These are phyloP conservation scores for Solioccasus polychromus DNA, from an alignment of 768 basidiomycete genomes.

Conservation along the genomic window DNA sequence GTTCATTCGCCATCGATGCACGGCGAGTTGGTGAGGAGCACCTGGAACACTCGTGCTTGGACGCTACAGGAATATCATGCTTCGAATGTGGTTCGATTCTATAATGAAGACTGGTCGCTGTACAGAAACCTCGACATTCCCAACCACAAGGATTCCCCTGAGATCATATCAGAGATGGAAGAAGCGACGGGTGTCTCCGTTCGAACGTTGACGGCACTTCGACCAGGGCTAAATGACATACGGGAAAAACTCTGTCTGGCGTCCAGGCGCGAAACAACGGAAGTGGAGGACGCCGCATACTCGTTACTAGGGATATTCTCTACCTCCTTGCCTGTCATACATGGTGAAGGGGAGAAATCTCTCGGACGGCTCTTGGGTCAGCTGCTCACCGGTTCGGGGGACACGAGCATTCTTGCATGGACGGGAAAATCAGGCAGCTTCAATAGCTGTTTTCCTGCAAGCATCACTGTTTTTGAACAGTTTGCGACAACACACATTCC, in stretches of 20 bases:
- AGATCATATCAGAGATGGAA: background rate
- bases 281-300: conserved; percentile 5
- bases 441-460: conserved; percentile 7
- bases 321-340: conserved; percentile 1
- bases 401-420: conserved; percentile 10
- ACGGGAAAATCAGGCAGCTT: conserved; percentile 4
- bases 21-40: background rate
- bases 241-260: background rate
- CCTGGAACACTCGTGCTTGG: conserved; percentile 2
- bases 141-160: background rate
- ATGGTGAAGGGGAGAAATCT: conserved; percentile 5
- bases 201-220: background rate
- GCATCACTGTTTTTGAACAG: background rate
- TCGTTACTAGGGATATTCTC: conserved; percentile 7
- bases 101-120: conserved; percentile 7
- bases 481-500: background rate
- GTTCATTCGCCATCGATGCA: background rate
- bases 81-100: conserved; percentile 9
- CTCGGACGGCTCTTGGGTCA: conserved; percentile 8
- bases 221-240: background rate
- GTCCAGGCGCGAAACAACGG: conserved; percentile 5
- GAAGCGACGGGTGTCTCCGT: background rate
- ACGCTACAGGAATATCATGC: conserved; percentile 15
- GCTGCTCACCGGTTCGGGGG: conserved; percentile 6
- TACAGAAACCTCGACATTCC: conserved; percentile 1